Evolutionary conservation across 2,329 filamentous ascomycete species (phyloP).

Genomic region (Xylaria multiplex): DNA sequence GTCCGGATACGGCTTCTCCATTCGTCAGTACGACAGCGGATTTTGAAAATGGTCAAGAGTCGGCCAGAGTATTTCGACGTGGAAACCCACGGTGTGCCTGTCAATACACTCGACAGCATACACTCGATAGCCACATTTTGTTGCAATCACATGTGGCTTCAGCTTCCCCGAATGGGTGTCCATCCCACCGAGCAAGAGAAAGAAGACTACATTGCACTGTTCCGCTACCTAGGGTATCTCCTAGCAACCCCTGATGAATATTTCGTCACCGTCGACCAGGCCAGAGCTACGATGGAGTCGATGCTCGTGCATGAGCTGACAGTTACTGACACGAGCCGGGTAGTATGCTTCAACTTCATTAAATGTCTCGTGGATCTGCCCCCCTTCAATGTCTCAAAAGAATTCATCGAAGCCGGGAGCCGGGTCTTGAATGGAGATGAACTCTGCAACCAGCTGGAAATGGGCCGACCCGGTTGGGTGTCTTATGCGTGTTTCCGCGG

Average conservation of each 20-base stretch:
- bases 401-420: conserved; percentile 52
- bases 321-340: conserved; percentile 49
- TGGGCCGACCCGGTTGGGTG: conserved; percentile 47
- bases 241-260: conserved; percentile 46
- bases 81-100: conserved; percentile 67
- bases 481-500: conserved; percentile 48
- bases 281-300: conserved; percentile 50
- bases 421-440: conserved; percentile 53
- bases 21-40: conserved; percentile 70
- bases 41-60: conserved; percentile 64
- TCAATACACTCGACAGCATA: conserved; percentile 73
- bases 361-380: conserved; percentile 51
- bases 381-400: conserved; percentile 50
- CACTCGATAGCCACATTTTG: conserved; percentile 72
- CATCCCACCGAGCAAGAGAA: conserved; percentile 66
- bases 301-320: conserved; percentile 50
- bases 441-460: conserved; percentile 50
- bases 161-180: conserved; percentile 71
- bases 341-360: conserved; percentile 53
- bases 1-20: conserved; percentile 74
- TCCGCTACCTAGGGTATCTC: conserved; percentile 48
- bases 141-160: conserved; percentile 69
- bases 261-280: conserved; percentile 41
- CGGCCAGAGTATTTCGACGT: conserved; percentile 69
- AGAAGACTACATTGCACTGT: conserved; percentile 71